phyloP scores from a whole-genome alignment of 192 early-diverging fungal species.

The Umbelopsis ramanniana region DNA sequence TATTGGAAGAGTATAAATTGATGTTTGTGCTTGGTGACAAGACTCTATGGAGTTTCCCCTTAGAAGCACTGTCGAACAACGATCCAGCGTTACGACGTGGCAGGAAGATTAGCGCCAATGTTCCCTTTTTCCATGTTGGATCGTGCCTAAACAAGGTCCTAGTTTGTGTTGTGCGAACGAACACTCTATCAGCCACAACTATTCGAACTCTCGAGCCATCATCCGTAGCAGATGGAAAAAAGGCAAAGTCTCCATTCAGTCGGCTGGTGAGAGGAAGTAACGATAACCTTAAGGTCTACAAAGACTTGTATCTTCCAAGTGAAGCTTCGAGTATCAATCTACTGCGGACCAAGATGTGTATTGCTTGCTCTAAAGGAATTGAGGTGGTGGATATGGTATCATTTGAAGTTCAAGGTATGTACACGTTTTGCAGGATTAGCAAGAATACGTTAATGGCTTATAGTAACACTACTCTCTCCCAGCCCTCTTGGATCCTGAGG shows the following conservation, averaged over 20 bases:
- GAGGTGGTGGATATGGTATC: conserved; percentile 90
- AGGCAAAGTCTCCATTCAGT: conserved; percentile 30
- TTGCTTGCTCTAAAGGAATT: conserved; percentile 90
- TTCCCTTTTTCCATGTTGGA: conserved; percentile 39
- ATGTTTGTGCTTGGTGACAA: conserved; percentile 85
- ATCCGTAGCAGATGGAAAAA: conserved; percentile 23
- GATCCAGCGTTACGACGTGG: conserved; percentile 40
- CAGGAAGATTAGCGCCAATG: conserved; percentile 31
- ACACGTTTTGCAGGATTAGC: background rate
- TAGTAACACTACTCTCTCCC: background rate
- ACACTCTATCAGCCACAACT: conserved; percentile 26
- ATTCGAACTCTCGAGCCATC: conserved; percentile 38
- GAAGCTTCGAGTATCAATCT: conserved; percentile 88
- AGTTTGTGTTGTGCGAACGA: conserved; percentile 37
- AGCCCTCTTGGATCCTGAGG: conserved; percentile 79
- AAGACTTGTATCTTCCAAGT: conserved; percentile 90
- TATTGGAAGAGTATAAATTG: conserved; percentile 75
- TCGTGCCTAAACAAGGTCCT: conserved; percentile 29
- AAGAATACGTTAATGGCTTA: background rate
- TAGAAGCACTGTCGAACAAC: conserved; percentile 47
- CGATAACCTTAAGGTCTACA: conserved; percentile 31
- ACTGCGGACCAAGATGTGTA: conserved; percentile 82
- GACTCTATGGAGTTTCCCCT: conserved; percentile 56
- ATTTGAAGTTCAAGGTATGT: conserved; percentile 76
- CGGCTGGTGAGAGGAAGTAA: conserved; percentile 25